Evolutionary conservation across 1,284 basidiomycete genomes (phyloP), one percentile per base, ranked within the genome.

Genomic region (Trametes sp.): DNA sequence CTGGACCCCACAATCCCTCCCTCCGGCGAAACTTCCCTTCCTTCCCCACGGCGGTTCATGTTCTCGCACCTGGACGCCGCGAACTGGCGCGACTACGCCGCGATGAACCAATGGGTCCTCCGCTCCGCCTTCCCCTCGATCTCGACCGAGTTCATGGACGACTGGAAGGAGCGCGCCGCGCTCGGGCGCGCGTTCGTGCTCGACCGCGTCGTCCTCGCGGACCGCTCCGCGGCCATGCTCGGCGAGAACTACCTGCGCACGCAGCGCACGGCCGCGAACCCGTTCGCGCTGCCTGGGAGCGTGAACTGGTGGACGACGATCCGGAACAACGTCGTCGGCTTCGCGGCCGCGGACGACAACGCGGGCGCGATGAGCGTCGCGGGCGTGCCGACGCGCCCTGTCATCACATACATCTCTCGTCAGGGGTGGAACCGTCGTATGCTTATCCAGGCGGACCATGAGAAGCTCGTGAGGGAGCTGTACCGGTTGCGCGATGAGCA

Each of bases 401-500:
- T 95, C 33, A 94, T 96, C 76, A 95, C 93, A 11, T 95, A 96
- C 72, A 86, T 96, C 65, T 93, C 90, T 13, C 82, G 94, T 14
- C 94, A 96, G 73, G 87, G 83, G 11, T 95, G 94, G 93, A 90
- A 88, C n/a, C 80, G 93, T 21, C 82, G 94, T 28, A 90, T 85
- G 84, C 74, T 92, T 55, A 81, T 84, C 28, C 79, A 79, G n/a
- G 81, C 81, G 61, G 80, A 92, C 69, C 90, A 92, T 72, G 87
- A 91, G 11, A 79, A 74, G 59, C 82, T 92, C 2, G 88, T 92
- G 6, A 64, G 76, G 58, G 88, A 87, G 70, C 74, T 92, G 38
- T 79, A 88, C 68, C 84, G 84, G 65, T 77, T 95, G 53, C 82
- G 86, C 45, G 87, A 92, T 64, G 75, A 80, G 67, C 84, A 94